phyloP scores from a whole-genome alignment of 2,329 filamentous ascomycete species.

The Colletotrichum tropicale region DNA sequence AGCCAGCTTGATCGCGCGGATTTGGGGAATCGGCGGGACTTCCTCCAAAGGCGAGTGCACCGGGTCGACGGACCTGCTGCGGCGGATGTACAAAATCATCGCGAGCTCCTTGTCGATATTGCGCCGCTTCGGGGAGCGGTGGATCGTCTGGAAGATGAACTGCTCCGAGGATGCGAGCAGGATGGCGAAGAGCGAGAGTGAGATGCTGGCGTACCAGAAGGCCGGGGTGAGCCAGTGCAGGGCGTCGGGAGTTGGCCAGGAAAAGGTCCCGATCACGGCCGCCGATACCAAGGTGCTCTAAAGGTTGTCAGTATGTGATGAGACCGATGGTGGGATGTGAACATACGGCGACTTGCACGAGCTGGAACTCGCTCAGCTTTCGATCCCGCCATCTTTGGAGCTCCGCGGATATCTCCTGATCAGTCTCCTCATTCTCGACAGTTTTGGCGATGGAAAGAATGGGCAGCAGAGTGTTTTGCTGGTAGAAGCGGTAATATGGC shows the following conservation, averaged over 20 bases:
- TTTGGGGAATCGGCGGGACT: slow-evolving; percentile 16
- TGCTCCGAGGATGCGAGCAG: slow-evolving; percentile 29
- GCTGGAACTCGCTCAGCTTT: slow-evolving; percentile 27
- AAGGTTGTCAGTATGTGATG: background rate
- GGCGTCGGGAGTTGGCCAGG: slow-evolving; percentile 24
- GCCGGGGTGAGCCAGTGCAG: slow-evolving; percentile 28
- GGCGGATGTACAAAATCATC: slow-evolving; percentile 22
- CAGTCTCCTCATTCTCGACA: slow-evolving; percentile 8
- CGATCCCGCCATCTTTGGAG: slow-evolving; percentile 24
- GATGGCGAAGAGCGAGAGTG: slow-evolving; percentile 29
- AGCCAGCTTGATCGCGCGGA: slow-evolving; percentile 9
- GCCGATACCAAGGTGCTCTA: slow-evolving; percentile 28
- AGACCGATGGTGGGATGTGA: background rate
- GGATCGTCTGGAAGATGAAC: slow-evolving; percentile 28
- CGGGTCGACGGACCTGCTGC: slow-evolving; percentile 1
- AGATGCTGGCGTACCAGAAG: slow-evolving; percentile 27
- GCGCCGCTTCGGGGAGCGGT: slow-evolving; percentile 14
- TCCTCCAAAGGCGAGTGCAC: slow-evolving; percentile 13
- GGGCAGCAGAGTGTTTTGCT: slow-evolving; percentile 27
- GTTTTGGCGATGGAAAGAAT: slow-evolving; percentile 23
- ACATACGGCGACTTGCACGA: slow-evolving; percentile 27
- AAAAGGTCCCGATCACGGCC: slow-evolving; percentile 31
- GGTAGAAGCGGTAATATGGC: slow-evolving; percentile 29
- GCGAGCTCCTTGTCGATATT: slow-evolving; percentile 18
- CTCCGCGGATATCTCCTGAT: slow-evolving; percentile 19